Conservation (phyloP, 768 basidiomycete genomes). For the Porphyrellus cyaneotinctus region DNA sequence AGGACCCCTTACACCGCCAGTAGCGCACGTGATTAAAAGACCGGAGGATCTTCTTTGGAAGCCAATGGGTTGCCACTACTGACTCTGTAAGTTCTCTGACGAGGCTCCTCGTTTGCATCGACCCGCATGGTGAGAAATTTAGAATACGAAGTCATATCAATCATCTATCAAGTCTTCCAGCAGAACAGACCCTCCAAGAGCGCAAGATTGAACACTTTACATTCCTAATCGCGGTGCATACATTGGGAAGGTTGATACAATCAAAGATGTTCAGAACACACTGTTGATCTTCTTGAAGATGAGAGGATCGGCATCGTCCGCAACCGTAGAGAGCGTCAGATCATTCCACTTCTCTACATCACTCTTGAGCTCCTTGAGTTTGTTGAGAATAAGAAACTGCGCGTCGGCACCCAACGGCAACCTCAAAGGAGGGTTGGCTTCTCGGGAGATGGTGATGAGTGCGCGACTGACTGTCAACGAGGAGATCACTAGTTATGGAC, state of each 20-base stretch:
- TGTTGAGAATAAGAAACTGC: conserved; percentile 13
- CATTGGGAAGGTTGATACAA: too few relatives aligned
- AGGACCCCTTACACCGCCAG: too few relatives aligned
- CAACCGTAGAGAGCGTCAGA: conserved; percentile 16
- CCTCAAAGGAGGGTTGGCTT: conserved; percentile 19
- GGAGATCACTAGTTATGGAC: background rate
- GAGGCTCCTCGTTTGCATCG: too few relatives aligned
- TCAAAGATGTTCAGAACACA: background rate
- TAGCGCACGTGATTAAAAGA: too few relatives aligned
- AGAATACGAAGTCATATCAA: too few relatives aligned
- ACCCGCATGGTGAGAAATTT: too few relatives aligned
- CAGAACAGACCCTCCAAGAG: too few relatives aligned
- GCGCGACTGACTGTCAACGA: conserved; percentile 13
- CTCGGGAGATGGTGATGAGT: conserved; percentile 16
- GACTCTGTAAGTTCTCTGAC: too few relatives aligned
- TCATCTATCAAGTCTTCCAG: too few relatives aligned
- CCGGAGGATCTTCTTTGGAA: too few relatives aligned
- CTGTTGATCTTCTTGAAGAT: conserved; percentile 8
- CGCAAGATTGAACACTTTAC: background rate
- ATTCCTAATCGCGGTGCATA: too few relatives aligned
- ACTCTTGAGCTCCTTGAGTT: conserved; percentile 16
- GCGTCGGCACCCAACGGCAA: conserved; percentile 20
- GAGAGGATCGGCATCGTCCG: conserved; percentile 18
- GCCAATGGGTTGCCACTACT: too few relatives aligned
- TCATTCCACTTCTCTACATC: conserved; percentile 14